Base-by-base conservation (phyloP, 108 stramenopile species). In the Ochromonas danica region DNA sequence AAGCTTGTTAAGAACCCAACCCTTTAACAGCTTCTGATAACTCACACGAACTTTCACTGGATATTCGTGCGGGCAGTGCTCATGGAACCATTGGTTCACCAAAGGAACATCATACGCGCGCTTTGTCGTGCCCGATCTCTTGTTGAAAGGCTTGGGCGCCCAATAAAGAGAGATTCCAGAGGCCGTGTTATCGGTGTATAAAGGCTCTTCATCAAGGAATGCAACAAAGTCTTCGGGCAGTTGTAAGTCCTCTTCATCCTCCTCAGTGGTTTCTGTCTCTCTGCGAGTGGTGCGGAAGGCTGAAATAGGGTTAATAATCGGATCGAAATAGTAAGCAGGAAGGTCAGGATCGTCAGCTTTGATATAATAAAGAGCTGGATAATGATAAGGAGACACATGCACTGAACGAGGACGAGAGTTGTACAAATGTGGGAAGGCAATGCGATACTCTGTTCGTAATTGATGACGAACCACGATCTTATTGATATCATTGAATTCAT, bases 401-500 rank as follows among this genome's bases (percentile, higher is more conserved):
- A 97, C 94, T 79, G 92, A 91, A 14, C 98, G 89, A 25, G 98
- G 98, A 38, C 98, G 88, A 43, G 94, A 94, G 83, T 97, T 99
- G 94, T 97, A 99, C 33, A 99, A 88, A 79, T 95, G 91, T 3
- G 97, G 96, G 81, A 96, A 97, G 25, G 96, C 97, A 82, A 98
- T 94, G 70, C 90, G 89, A 84, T 99, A 99, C 85, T 99, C 98
- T 27, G 96, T 95, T 36, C 98, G 91, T 80, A 99, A 96, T 41
- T 94, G 97, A 70, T 91, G 89, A 31, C 97, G 93, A 81, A 97
- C 93, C 85, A 99, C 93, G 83, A 99, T 95, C 84, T 97, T 97
- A 86, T 94, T 91, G 80, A 99, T 94, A 88, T 99, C 98, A 85
- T 99, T 99, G 88, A 99, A 99, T 81, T 99, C 98, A 84, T 97